phyloP scores from a whole-genome alignment of 2,329 filamentous ascomycete genomes.

The Curvularia sp. region DNA sequence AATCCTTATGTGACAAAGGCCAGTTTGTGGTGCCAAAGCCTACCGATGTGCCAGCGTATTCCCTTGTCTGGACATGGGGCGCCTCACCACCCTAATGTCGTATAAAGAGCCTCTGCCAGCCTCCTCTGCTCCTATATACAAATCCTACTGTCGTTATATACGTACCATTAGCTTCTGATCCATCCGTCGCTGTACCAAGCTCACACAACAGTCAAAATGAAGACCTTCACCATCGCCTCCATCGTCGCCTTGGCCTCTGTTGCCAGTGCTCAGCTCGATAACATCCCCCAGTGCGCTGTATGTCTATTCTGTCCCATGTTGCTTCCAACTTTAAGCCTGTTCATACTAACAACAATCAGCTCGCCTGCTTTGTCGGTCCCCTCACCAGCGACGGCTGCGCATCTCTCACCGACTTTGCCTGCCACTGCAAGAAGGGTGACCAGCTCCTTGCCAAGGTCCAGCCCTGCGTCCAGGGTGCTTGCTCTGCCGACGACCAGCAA shows the following conservation, averaged over 20 bases:
- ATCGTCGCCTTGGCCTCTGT: slow-evolving; percentile 55
- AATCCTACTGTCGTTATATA: slow-evolving; percentile 26
- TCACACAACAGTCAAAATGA: slow-evolving; percentile 43
- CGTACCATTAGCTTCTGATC: slow-evolving; percentile 24
- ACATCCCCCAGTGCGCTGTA: slow-evolving; percentile 59
- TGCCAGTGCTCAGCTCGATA: slow-evolving; percentile 55
- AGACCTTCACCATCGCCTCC: slow-evolving; percentile 49
- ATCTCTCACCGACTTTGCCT: slow-evolving; percentile 56
- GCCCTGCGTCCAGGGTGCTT: slow-evolving; percentile 57
- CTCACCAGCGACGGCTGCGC: slow-evolving; percentile 56
- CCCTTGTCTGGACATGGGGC: slow-evolving; percentile 17
- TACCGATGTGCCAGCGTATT: slow-evolving; percentile 19
- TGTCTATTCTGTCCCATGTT: slow-evolving; percentile 19
- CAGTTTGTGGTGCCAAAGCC: slow-evolving; percentile 14
- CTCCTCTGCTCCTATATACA: slow-evolving; percentile 9
- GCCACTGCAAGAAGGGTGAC: slow-evolving; percentile 47
- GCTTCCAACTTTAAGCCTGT: background rate
- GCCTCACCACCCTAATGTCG: slow-evolving; percentile 15
- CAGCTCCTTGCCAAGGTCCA: slow-evolving; percentile 52
- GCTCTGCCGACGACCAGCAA: slow-evolving; percentile 49
- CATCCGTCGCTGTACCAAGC: slow-evolving; percentile 16
- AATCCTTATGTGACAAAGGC: slow-evolving; percentile 35
- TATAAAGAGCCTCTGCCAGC: slow-evolving; percentile 32
- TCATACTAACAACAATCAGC: slow-evolving; percentile 45
- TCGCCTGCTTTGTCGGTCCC: slow-evolving; percentile 56